These are phyloP conservation scores for Canavalia gladiata DNA, from an alignment of 306 rosid genomes.

Conservation along the genomic window DNA sequence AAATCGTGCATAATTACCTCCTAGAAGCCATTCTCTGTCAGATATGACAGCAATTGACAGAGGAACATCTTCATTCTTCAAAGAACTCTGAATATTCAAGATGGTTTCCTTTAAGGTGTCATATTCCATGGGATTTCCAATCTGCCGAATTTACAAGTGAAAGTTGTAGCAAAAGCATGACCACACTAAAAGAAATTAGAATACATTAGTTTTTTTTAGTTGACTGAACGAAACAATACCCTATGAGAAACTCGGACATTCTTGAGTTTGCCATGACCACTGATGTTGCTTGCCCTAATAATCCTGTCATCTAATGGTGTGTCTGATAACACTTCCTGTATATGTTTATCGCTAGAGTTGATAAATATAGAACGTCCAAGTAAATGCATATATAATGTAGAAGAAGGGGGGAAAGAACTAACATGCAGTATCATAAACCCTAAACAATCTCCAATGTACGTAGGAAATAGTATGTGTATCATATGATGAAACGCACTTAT, in stretches of 20 bases:
- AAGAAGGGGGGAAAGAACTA: neutral
- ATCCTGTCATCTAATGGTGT: slow-evolving; percentile 75
- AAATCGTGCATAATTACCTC: slow-evolving; percentile 63
- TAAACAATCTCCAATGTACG: slow-evolving; percentile 8
- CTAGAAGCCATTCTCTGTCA: slow-evolving; percentile 89
- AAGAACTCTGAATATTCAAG: slow-evolving; percentile 66
- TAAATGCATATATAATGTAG: slow-evolving; percentile 42
- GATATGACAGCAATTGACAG: slow-evolving; percentile 81
- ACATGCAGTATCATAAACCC: slow-evolving; percentile 23
- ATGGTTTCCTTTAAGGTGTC: slow-evolving; percentile 81
- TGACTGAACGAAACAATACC: slow-evolving; percentile 61
- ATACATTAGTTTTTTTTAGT: neutral
- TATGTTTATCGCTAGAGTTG: slow-evolving; percentile 38
- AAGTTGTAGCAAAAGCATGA: slow-evolving; percentile 40
- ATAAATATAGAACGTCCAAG: slow-evolving; percentile 42
- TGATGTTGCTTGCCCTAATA: slow-evolving; percentile 52
- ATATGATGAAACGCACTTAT: too few relatives aligned
- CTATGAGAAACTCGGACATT: slow-evolving; percentile 81
- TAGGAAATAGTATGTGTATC: too few relatives aligned
- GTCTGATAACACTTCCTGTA: slow-evolving; percentile 89
- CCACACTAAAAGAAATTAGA: slow-evolving; percentile 43
- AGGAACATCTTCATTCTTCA: slow-evolving; percentile 65
- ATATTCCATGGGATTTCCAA: slow-evolving; percentile 93
- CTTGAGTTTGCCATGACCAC: slow-evolving; percentile 62
- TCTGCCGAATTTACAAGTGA: slow-evolving; percentile 53